Conservation (phyloP, 257 asterid genomes). For the Jacaranda mimosifolia region DNA sequence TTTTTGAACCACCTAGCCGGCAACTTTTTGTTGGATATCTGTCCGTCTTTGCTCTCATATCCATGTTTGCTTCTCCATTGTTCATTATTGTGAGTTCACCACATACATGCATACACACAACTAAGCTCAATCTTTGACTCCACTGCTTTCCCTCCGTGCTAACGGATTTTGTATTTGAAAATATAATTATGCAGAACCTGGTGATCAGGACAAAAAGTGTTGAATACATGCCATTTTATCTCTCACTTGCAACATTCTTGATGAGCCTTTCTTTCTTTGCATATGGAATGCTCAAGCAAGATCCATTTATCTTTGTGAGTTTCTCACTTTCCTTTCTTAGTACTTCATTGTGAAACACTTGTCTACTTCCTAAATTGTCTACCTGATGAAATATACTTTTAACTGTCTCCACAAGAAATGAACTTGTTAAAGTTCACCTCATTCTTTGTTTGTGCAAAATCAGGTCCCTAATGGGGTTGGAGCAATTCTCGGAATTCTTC, state of each 20-base stretch:
- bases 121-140: background rate
- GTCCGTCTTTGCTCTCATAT: conserved; percentile 72
- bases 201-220: conserved; percentile 85
- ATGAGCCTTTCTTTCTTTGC: conserved; percentile 87
- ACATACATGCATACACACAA: too few relatives aligned
- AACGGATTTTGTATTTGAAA: background rate
- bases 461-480: conserved; percentile 94
- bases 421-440: background rate
- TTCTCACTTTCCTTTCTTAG: background rate
- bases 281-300: conserved; percentile 77
- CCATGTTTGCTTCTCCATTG: conserved; percentile 90
- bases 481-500: conserved; percentile 75
- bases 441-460: conserved; percentile 1
- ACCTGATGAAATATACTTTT: background rate
- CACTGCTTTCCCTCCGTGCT: conserved; percentile 1
- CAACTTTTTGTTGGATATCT: conserved; percentile 82
- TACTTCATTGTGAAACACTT: background rate
- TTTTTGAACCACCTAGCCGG: conserved; percentile 70
- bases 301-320: conserved; percentile 75
- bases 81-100: conserved; percentile 74
- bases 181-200: conserved; percentile 60
- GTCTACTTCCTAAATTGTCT: background rate
- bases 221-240: conserved; percentile 91
- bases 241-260: conserved; percentile 83
- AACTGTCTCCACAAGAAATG: too few relatives aligned